Base-by-base conservation (phyloP, 257 asterid genomes). In the Nemophila menziesii region DNA sequence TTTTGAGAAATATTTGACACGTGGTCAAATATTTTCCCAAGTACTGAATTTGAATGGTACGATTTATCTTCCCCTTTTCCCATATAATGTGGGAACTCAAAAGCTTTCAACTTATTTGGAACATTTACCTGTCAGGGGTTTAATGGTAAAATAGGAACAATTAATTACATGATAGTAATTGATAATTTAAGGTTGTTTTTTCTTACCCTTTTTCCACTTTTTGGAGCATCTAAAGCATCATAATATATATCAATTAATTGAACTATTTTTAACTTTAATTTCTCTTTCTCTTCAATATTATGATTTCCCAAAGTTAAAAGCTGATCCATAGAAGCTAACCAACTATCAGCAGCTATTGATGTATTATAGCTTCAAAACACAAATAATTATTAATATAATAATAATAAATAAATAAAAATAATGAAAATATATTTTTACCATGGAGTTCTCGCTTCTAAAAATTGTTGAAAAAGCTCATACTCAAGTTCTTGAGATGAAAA, bases 191-290 rank as follows among this genome's bases (percentile, higher is more conserved):
- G 22, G 14, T 17, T 16, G 4, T n/a, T 17, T 17, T 15, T 22
- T 2, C 45, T 48, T 11, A 81, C 93, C 96, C 57, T 78, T 57
- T 78, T 75, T 37, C 96, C 96, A 67, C 74, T 85, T 65, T 85
- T 81, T 1, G 96, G 89, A 26, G 96, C 93, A 53, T 85, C 96
- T 55, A 85, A 26, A 20, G 96, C 92, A n/a, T 85, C 93, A 33
- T 85, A 85, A 57, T 85, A 85, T 51, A 69, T 61, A 61, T 85
- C 87, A 15, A 71, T 56, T 65, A 85, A 63, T 29, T 57, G 47
- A 9, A 66, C 52, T 61, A 85, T 71, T 43, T 65, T 73, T 27
- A 13, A 23, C 57, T 26, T 71, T 48, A 81, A 6, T 14, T 15
- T 15, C 20, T 44, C 52, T 48, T 64, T 78, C 53, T 85, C 92